Evolutionary conservation across 352 stramenopile species (phyloP).

Genomic region (Pythium grandisporangium): DNA sequence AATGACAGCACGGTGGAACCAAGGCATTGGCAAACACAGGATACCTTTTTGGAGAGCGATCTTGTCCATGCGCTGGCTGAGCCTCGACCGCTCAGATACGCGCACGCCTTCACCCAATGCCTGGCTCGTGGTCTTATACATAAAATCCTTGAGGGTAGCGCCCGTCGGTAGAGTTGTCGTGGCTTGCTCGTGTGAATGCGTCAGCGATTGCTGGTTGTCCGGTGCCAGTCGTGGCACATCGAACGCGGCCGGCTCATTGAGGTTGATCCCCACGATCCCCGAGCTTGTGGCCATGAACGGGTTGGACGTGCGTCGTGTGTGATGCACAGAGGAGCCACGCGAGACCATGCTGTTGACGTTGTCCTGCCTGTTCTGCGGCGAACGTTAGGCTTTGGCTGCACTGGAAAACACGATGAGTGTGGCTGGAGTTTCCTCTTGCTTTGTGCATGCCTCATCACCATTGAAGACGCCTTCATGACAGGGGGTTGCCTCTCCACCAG

Average conservation of each 20-base stretch:
- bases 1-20: too few species aligned
- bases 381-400: too few species aligned
- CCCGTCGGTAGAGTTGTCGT: neutral
- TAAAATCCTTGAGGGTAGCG: conserved; percentile 50
- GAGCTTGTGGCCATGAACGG: conserved; percentile 84
- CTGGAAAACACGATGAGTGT: too few species aligned
- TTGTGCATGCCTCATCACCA: too few species aligned
- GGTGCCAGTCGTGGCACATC: conserved; percentile 33
- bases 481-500: too few species aligned
- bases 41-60: conserved; percentile 54
- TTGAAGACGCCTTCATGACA: too few species aligned
- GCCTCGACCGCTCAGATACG: conserved; percentile 27
- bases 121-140: conserved; percentile 69
- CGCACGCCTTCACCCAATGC: conserved; percentile 36
- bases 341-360: conserved; percentile 52
- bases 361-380: too few species aligned
- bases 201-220: conserved; percentile 24
- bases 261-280: conserved; percentile 72
- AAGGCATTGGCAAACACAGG: too few species aligned
- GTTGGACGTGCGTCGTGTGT: conserved; percentile 58
- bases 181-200: neutral
- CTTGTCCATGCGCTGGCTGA: conserved; percentile 79
- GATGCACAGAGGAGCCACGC: conserved; percentile 60
- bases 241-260: conserved; percentile 56
- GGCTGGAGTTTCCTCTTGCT: too few species aligned